Evolutionary conservation across 2,329 filamentous ascomycete species (phyloP).

Genomic region (Aspergillus brunneoviolaceus): DNA sequence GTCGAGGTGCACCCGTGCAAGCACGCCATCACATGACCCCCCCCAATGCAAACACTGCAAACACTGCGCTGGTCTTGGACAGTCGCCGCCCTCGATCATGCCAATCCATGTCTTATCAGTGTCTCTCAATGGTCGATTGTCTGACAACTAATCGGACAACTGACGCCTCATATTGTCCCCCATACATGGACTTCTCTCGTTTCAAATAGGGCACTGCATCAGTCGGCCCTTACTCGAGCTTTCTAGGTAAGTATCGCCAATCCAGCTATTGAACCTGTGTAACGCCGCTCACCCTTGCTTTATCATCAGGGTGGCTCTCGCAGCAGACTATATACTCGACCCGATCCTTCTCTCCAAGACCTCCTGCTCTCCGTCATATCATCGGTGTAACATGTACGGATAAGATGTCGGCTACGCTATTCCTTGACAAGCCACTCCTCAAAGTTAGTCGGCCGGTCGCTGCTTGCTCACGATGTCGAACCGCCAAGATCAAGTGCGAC

Average conservation of each 20-base stretch:
- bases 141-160: not conserved
- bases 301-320: not conserved
- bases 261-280: not conserved
- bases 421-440: slow-evolving; percentile 42
- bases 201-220: not conserved
- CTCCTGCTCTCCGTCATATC: not conserved
- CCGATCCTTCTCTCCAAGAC: not conserved
- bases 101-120: not conserved
- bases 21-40: not conserved
- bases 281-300: not conserved
- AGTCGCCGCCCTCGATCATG: not conserved
- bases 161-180: not conserved
- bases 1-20: too few species aligned
- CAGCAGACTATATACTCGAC: not conserved
- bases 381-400: slow-evolving; percentile 19
- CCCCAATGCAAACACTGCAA: not conserved
- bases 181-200: not conserved
- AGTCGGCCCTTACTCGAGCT: not conserved
- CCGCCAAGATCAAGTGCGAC: slow-evolving; percentile 97
- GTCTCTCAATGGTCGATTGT: not conserved
- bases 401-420: slow-evolving; percentile 36
- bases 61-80: not conserved
- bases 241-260: not conserved
- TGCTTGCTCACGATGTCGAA: slow-evolving; percentile 78
- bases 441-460: slow-evolving; percentile 74